Percentiles rank a stretch among this genome's conserved stretches.
phyloP scores from a whole-genome alignment of 352 stramenopile genomes.

The Globisporangium cystogenes region DNA sequence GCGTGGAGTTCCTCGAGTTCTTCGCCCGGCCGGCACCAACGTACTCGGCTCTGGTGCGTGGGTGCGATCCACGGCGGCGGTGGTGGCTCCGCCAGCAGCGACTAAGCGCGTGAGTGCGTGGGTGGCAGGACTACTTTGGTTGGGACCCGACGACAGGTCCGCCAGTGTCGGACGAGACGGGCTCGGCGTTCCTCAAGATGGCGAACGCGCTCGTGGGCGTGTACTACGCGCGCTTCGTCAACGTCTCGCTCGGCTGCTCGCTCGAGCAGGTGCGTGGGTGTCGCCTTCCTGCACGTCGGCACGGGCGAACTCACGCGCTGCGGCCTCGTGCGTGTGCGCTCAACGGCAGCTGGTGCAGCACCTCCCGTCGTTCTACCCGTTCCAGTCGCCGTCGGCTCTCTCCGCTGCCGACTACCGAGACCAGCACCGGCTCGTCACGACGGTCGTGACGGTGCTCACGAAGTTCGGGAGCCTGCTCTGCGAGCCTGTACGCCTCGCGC shows the following conservation, averaged over 20 bases:
- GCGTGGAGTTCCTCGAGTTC: constrained; percentile 63
- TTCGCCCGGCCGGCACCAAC: constrained; percentile 41
- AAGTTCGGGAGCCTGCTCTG: constrained; percentile 74
- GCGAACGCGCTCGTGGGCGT: constrained; percentile 61
- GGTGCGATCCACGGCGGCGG: too few relatives aligned
- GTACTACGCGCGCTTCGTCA: constrained; percentile 60
- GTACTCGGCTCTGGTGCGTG: constrained; percentile 39
- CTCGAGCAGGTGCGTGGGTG: constrained; percentile 37
- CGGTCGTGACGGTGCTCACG: constrained; percentile 82
- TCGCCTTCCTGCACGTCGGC: not conserved
- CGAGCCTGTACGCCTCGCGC: constrained; percentile 33
- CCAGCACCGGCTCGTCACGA: constrained; percentile 82
- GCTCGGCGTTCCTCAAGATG: constrained; percentile 50
- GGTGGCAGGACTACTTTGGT: constrained; percentile 65
- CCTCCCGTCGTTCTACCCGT: constrained; percentile 74
- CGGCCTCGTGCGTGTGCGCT: not conserved
- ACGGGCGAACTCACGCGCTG: too few relatives aligned
- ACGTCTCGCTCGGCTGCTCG: constrained; percentile 55
- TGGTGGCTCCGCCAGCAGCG: not conserved
- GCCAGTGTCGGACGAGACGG: constrained; percentile 26
- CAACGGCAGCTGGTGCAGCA: constrained; percentile 55
- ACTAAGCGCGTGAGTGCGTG: constrained; percentile 1
- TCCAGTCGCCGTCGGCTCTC: constrained; percentile 67
- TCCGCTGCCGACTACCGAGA: constrained; percentile 62
- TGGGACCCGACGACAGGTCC: constrained; percentile 63